These are phyloP conservation scores for Paralagenidium karlingii DNA, from an alignment of 352 stramenopile species.

Conservation along the genomic window DNA sequence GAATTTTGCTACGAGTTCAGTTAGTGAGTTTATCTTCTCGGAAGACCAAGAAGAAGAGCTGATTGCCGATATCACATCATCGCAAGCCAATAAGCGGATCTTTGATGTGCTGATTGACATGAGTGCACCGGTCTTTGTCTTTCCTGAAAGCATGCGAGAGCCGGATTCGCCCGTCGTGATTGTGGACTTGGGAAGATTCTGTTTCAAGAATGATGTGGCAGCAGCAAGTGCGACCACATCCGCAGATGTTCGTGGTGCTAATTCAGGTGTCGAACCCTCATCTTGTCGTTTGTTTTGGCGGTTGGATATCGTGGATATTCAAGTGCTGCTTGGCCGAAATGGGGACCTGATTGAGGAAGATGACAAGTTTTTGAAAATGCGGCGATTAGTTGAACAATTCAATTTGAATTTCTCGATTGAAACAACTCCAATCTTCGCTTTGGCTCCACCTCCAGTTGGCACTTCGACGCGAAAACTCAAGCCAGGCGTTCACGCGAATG, in stretches of 20 bases:
- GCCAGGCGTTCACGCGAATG: too few relatives aligned
- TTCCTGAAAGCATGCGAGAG: conserved; percentile 37
- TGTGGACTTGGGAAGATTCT: conserved; percentile 56
- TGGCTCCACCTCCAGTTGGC: too few relatives aligned
- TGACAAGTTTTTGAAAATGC: conserved; percentile 18
- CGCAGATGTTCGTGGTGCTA: too few relatives aligned
- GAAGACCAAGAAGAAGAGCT: conserved; percentile 36
- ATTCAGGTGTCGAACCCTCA: too few relatives aligned
- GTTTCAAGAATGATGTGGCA: conserved; percentile 33
- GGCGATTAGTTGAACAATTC: conserved; percentile 44
- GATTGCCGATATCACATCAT: conserved; percentile 6
- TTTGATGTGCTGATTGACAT: conserved; percentile 69
- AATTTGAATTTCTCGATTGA: conserved; percentile 39
- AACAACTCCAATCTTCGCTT: too few relatives aligned
- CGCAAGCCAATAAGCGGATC: conserved; percentile 2
- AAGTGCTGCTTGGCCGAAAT: conserved; percentile 34
- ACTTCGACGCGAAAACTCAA: too few relatives aligned
- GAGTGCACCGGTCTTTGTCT: conserved; percentile 55
- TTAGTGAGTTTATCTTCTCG: conserved; percentile 71
- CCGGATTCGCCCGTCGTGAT: conserved; percentile 28
- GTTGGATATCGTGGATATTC: conserved; percentile 41
- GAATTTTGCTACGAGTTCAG: conserved; percentile 70
- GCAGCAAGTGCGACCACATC: too few relatives aligned
- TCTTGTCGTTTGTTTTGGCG: conserved; percentile 37
- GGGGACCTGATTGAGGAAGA: conserved; percentile 15